Evolutionary conservation across 2,329 filamentous ascomycete species (phyloP), one percentile per base, ranked within the genome.

Genomic region (Diaporthe nobilis): DNA sequence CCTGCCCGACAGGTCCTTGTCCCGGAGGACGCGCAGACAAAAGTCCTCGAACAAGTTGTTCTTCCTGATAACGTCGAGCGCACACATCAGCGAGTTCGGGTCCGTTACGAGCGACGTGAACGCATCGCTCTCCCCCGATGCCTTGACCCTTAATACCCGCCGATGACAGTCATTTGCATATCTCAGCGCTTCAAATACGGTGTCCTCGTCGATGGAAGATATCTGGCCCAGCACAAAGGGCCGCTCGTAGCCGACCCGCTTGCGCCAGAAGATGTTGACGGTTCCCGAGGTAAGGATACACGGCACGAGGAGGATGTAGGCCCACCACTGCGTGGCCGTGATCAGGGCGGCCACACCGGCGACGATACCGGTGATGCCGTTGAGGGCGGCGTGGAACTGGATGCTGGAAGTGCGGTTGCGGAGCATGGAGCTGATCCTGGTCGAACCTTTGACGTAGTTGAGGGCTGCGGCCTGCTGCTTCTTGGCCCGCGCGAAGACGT

Each of bases 321-420:
- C 89, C 85, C 86, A 88, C 89, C 89, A 90, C 39, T 81, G 78
- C 4, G 85, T 87, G 0, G 88, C 85, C 0, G 88, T 90, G 3
- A 89, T 79, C 82, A 90, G 84, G 0, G 87, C 88, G 2, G 84
- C 88, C 1, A 84, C 86, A 8, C 87, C 87, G 6, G 87, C 87
- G 0, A 90, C 78, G 0, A 90, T 71, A 0, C 87, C 86, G 0
- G 86, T 85, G 2, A 84, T 73, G 0, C 87, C 88, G 58, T 87
- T 88, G 47, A 88, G 76, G 2, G 81, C 67, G 9, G 86, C 85
- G 67, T 89, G 89, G 1, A 85, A 78, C 49, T 87, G 84, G 31
- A 90, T 82, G n/a, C 82, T 81, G 37, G 81, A 82, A 20, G 85
- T 84, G 3, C 87, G 83, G 60, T 77, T 73, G 53, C 80, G 81